A percentile compares a stretch with the other conserved stretches of the same genome.
phyloP scores from a whole-genome alignment of 345 rosid genomes.

The Microcos paniculata region DNA sequence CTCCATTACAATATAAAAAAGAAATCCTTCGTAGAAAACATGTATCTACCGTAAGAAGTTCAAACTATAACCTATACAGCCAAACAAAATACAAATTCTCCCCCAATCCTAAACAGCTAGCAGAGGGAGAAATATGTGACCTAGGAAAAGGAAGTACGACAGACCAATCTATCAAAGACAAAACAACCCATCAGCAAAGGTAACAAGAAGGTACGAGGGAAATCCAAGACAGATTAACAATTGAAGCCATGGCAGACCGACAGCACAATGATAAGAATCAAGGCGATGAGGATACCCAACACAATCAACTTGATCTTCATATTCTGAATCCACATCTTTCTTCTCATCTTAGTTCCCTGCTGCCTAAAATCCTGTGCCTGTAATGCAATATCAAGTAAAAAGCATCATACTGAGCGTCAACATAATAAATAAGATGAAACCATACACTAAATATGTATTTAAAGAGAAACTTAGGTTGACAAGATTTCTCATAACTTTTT shows the following conservation, averaged over 20 bases:
- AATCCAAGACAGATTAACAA: conserved; percentile 36
- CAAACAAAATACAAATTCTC: conserved; percentile 29
- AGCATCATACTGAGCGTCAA: not conserved
- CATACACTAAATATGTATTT: not conserved
- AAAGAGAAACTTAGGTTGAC: not conserved
- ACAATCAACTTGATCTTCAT: conserved; percentile 95
- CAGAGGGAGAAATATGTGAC: conserved; percentile 3
- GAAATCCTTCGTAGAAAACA: not conserved
- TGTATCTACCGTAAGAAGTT: conserved; percentile 25
- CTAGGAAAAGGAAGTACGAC: conserved; percentile 15
- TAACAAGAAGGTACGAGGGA: conserved; percentile 13
- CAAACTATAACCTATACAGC: conserved; percentile 36
- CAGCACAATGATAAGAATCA: conserved; percentile 66
- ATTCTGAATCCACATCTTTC: conserved; percentile 88
- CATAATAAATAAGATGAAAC: not conserved
- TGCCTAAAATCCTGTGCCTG: conserved; percentile 95
- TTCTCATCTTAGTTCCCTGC: conserved; percentile 87
- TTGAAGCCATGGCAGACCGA: conserved; percentile 83
- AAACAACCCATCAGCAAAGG: conserved; percentile 22
- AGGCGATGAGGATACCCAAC: conserved; percentile 52
- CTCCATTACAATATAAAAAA: conserved; percentile 20
- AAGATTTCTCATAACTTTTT: not conserved
- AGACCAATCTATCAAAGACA: conserved; percentile 19
- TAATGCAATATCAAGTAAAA: conserved; percentile 10
- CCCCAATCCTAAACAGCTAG: conserved; percentile 18